Conservation (phyloP, 805 yeast genomes). For the Komagataella populi region DNA sequence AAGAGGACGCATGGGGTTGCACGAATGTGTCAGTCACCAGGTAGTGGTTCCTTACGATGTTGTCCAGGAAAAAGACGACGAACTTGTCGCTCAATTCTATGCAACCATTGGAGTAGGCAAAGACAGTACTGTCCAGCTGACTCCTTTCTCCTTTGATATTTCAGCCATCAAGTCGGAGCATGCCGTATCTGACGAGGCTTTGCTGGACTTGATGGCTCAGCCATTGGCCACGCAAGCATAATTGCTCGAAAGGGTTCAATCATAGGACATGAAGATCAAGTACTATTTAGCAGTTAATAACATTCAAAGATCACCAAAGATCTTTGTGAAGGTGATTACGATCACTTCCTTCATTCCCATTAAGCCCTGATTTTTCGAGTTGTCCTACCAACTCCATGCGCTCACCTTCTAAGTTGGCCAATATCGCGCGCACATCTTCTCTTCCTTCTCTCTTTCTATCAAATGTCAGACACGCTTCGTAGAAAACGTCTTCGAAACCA, state of each 20-base stretch:
- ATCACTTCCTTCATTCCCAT: background rate
- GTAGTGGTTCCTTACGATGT: conserved; percentile 59
- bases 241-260: conserved; percentile 11
- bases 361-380: background rate
- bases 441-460: background rate
- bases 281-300: background rate
- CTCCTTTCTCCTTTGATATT: conserved; percentile 38
- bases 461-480: background rate
- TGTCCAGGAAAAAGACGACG: conserved; percentile 52
- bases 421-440: background rate
- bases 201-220: conserved; percentile 29
- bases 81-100: conserved; percentile 55
- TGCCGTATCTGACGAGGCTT: conserved; percentile 35
- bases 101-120: conserved; percentile 67
- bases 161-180: conserved; percentile 40
- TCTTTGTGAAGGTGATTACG: background rate
- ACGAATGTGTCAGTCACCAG: conserved; percentile 57
- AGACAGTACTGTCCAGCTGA: conserved; percentile 54
- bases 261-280: conserved; percentile 7
- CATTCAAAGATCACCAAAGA: background rate
- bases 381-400: background rate
- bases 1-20: conserved; percentile 61
- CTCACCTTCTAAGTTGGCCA: background rate
- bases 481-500: background rate
- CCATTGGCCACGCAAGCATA: conserved; percentile 19